Evolutionary conservation across 2,329 filamentous ascomycete species (phyloP).

Genomic region (Alternaria postmessia): DNA sequence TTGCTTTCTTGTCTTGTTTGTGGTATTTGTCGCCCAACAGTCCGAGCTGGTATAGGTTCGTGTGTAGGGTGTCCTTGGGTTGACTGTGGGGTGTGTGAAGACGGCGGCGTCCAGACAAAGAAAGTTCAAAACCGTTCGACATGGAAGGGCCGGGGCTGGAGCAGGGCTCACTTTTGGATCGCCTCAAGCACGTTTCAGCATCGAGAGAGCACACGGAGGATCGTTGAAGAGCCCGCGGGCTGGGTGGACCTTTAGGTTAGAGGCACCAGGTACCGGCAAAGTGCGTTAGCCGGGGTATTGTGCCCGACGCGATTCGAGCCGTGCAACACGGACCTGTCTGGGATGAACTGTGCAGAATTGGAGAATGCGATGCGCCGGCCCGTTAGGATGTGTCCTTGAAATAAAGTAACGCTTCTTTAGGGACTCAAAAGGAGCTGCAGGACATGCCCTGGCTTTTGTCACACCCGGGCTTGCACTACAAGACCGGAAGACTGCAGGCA

Average conservation of each 20-base stretch:
- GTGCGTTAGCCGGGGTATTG: constrained; percentile 31
- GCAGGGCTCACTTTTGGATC: constrained; percentile 44
- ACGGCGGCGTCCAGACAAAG: constrained; percentile 43
- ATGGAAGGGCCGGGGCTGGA: constrained; percentile 43
- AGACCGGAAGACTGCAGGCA: constrained; percentile 19
- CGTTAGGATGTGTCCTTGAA: constrained; percentile 12
- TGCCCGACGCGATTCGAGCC: constrained; percentile 33
- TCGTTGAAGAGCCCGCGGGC: constrained; percentile 34
- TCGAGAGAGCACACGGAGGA: constrained; percentile 40
- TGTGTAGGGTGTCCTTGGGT: constrained; percentile 36
- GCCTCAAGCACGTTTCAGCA: constrained; percentile 53
- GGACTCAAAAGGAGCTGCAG: constrained; percentile 18
- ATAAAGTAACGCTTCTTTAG: constrained; percentile 13
- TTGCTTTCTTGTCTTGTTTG: constrained; percentile 39
- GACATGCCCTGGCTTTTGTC: not conserved
- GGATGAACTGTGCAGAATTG: constrained; percentile 19
- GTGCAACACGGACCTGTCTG: constrained; percentile 27
- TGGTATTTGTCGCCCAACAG: constrained; percentile 36
- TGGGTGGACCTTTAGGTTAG: constrained; percentile 38
- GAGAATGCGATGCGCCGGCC: constrained; percentile 15
- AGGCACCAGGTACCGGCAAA: constrained; percentile 37
- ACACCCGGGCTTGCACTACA: constrained; percentile 10
- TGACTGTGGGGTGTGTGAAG: constrained; percentile 31
- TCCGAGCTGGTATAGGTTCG: constrained; percentile 47
- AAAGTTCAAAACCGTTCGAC: constrained; percentile 46